Conservation (phyloP, 2,329 filamentous ascomycete species). For the Botrytis byssoidea region DNA sequence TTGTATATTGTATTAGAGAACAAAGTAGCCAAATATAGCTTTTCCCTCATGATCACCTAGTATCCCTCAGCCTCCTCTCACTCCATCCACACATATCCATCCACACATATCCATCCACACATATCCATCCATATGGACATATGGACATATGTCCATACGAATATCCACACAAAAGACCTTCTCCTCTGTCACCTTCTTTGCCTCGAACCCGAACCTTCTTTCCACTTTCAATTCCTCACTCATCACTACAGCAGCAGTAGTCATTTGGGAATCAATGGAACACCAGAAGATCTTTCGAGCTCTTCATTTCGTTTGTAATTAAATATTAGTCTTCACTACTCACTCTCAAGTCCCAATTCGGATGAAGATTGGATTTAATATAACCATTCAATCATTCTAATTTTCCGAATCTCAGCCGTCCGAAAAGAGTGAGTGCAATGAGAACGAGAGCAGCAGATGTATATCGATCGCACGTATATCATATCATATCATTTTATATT, state of each 20-base stretch:
- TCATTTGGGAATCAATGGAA: constrained; percentile 10
- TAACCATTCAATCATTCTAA: constrained; percentile 8
- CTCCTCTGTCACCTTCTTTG: neutral
- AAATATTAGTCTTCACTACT: neutral
- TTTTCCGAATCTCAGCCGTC: constrained; percentile 4
- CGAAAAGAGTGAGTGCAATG: neutral
- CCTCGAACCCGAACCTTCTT: neutral
- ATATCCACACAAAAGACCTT: neutral
- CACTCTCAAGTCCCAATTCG: neutral
- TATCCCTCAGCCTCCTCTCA: neutral
- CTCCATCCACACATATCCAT: neutral
- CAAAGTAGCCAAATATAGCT: neutral
- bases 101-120: neutral
- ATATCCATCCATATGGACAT: neutral
- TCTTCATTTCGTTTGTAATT: constrained; percentile 17
- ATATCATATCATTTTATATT: neutral
- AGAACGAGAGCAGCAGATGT: neutral
- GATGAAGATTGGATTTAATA: neutral
- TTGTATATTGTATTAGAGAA: neutral
- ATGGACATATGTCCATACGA: neutral
- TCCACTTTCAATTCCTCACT: neutral
- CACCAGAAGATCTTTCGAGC: constrained; percentile 1
- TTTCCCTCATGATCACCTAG: neutral
- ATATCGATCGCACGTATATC: neutral
- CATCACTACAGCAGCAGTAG: neutral